phyloP scores from a whole-genome alignment of 805 yeast species.

The Pichia paraexigua region DNA sequence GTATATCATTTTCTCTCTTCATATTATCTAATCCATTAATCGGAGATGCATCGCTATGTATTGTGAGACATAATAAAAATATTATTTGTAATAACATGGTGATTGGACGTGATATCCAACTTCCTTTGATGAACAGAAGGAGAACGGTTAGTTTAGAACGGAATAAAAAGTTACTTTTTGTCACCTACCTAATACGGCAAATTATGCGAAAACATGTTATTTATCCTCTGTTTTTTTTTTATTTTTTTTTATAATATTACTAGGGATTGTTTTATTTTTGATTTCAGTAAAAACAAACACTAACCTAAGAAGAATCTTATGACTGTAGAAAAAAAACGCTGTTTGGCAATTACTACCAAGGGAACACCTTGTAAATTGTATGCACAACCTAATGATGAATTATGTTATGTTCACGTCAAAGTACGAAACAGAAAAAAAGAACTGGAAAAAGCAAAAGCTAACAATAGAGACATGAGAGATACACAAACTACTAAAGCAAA shows the following conservation, averaged over 20 bases:
- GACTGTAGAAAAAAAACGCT: background rate
- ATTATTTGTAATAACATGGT: background rate
- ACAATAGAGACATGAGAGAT: background rate
- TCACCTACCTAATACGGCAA: background rate
- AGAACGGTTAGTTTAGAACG: background rate
- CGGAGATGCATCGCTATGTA: background rate
- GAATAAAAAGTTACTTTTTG: background rate
- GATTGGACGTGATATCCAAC: background rate
- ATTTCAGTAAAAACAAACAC: background rate
- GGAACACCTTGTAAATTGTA: conserved; percentile 4
- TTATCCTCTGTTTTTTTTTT: background rate
- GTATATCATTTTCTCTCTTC: background rate
- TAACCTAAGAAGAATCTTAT: background rate
- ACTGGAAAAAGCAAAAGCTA: background rate
- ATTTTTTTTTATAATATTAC: no score
- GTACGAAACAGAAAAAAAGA: conserved; percentile 7
- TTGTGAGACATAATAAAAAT: background rate
- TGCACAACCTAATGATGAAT: conserved; percentile 3
- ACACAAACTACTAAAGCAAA: background rate
- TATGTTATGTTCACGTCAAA: conserved; percentile 7
- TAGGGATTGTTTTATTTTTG: background rate
- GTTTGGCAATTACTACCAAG: conserved; percentile 3
- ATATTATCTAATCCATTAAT: background rate
- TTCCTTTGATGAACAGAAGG: background rate
- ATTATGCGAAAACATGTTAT: background rate